These are phyloP conservation scores for Fusarium acutatum DNA, from an alignment of 2,329 filamentous ascomycete species.

Conservation along the genomic window DNA sequence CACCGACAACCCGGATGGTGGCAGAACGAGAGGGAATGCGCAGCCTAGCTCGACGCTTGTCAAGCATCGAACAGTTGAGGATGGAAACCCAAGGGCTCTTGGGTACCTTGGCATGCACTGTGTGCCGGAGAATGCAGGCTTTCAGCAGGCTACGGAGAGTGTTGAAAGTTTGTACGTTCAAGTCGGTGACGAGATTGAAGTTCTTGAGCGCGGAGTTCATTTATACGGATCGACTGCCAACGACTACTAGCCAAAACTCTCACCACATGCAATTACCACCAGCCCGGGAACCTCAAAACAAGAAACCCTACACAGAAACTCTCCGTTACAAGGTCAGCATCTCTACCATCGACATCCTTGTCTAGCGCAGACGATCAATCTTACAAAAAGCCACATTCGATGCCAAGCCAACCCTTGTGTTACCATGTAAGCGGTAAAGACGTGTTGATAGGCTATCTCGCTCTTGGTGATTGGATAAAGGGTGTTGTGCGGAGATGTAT, in stretches of 20 bases:
- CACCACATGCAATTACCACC: neutral
- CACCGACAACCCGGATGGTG: neutral
- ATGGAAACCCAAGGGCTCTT: conserved; percentile 39
- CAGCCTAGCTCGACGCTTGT: conserved; percentile 42
- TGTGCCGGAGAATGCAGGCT: conserved; percentile 37
- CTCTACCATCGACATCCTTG: neutral
- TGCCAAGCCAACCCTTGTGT: neutral
- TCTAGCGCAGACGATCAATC: neutral
- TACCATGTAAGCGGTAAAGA: neutral
- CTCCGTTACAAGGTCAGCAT: neutral
- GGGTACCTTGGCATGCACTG: conserved; percentile 45
- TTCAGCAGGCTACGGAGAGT: conserved; percentile 9
- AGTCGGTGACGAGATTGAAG: conserved; percentile 43
- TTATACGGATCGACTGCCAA: conserved; percentile 41
- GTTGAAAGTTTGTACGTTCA: conserved; percentile 19
- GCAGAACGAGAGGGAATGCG: conserved; percentile 31
- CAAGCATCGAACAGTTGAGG: conserved; percentile 34
- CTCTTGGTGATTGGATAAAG: neutral
- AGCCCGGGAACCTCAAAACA: neutral
- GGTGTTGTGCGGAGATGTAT: neutral
- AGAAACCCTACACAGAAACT: neutral
- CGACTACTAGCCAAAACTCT: conserved; percentile 29
- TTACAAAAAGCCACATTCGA: neutral
- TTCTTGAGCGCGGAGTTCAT: conserved; percentile 40
- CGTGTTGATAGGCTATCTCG: neutral